These are phyloP conservation scores for Geoglossum glabrum DNA, from an alignment of 495 filamentous ascomycete genomes.

Conservation along the genomic window DNA sequence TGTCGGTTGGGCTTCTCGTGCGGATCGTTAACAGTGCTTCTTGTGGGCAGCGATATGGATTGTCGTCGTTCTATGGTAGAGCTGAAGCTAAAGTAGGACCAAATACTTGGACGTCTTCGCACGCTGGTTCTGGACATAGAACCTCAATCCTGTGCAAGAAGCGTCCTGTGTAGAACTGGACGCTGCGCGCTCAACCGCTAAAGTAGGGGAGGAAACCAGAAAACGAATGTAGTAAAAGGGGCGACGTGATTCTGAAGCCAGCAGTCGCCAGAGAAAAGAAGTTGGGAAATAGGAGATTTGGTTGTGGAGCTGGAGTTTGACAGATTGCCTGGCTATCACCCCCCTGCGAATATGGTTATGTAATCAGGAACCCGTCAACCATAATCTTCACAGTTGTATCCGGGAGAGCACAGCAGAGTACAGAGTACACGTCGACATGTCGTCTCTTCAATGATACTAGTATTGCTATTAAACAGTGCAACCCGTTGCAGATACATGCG, in stretches of 20 bases:
- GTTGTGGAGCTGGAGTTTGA: background rate
- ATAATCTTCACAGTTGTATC: no score
- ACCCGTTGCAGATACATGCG: background rate
- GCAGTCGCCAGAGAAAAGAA: background rate
- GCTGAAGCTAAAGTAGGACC: slow-evolving; percentile 28
- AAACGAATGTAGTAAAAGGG: background rate
- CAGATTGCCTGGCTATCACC: background rate
- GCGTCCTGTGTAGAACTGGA: slow-evolving; percentile 3
- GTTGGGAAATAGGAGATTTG: background rate
- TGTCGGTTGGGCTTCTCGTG: slow-evolving; percentile 27
- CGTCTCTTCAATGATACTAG: background rate
- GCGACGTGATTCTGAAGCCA: background rate
- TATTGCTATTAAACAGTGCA: background rate
- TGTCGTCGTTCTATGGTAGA: slow-evolving; percentile 16
- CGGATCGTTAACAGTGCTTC: slow-evolving; percentile 16
- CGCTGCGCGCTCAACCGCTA: background rate
- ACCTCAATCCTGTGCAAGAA: background rate
- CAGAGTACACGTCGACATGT: no score
- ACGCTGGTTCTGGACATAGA: slow-evolving; percentile 23
- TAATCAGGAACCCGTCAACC: no score
- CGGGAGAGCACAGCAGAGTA: no score
- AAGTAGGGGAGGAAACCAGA: background rate
- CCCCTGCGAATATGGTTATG: no score
- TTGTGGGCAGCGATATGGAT: slow-evolving; percentile 21
- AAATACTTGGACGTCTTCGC: slow-evolving; percentile 23